Base-by-base conservation (phyloP, 257 asterid species). In the Cordia subcordata region DNA sequence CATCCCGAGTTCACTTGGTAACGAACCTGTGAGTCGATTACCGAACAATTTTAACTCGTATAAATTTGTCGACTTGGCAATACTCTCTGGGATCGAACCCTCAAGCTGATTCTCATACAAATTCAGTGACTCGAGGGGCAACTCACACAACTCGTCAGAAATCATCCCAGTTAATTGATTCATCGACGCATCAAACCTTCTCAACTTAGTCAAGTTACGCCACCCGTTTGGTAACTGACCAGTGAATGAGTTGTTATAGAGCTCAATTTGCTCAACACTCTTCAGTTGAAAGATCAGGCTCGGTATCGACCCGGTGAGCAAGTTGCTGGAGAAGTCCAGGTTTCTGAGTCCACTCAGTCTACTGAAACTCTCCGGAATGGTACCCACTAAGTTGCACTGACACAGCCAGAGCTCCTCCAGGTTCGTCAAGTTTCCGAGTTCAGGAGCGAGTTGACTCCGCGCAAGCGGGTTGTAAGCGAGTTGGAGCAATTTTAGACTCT, bases 81-180 rank as follows among this genome's bases (percentile, higher is more conserved):
- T 83, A 68, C 81, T 79, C 49, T 74, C 82, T 4, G 98, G 96
- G 57, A 90, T 72, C 35, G 16, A 22, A 40, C 98, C 98, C 46
- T 62, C 86, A 6, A 90, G 82, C 17, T 72, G 60, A 62, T 90
- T 90, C 60, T 77, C 67, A 33, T 39, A 81, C 22, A 90, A 61
- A 56, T 78, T 81, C 64, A 90, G 84, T 0, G 98, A 90, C 69
- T 72, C 86, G 32, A 90, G 82, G 4, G 91, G 91, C 77, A 90
- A 71, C 61, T 74, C 76, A 61, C 93, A 83, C 66, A 90, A 68
- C 61, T 78, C 97, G 11, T 55, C 52, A 0, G 96, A 96, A 59
- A 90, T 87, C 17, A 21, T 61, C 60, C 97, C 97, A 11, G 69
- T 78, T 49, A 90, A 74, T 8, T 17, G 16, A 63, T 90, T 90